Base-by-base conservation (phyloP, 345 rosid species). In the Moricandia arvensis region DNA sequence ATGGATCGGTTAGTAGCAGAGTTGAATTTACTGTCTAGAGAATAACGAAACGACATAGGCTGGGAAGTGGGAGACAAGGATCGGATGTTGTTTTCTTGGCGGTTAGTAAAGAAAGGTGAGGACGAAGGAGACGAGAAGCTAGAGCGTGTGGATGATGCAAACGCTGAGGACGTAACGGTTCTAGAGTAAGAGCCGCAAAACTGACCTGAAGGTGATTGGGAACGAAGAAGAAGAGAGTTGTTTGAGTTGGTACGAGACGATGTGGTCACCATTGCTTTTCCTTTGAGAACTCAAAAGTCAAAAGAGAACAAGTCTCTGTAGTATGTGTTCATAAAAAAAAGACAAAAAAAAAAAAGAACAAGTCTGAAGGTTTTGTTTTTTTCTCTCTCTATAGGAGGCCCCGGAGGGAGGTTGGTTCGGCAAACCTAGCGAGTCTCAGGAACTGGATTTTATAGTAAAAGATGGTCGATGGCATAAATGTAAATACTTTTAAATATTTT, bases 1-100 rank as follows among this genome's bases (percentile, higher is more conserved):
- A 81, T 80, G 2, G 95, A 87, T 35, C 84, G 76, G 38, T 65
- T 82, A 0, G 87, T 85, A 5, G 90, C 85, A 0, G 71, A 76
- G 6, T 83, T 80, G 53, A 86, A 74, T 78, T 69, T 78, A 37
- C 29, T 69, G 15, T 74, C 79, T 11, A 79, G 73, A 1, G 79
- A 63, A 12, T 31, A 74, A 0, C 82, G 72, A 45, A 75, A 66
- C 34, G 75, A 30, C 35, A 47, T 51, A 34, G 82, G 64, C 4
- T 64, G 58, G 6, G 43, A 37, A 15, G 47, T 74, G 57, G 79
- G 82, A 0, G 82, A 79, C 0, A 79, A 61, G 33, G 82, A 74
- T 66, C 82, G 31, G 61, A n/a, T 47, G 54, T 18, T 68, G 26
- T 31, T 51, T 67, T 62, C 78, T 68, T n/a, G n/a, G n/a, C n/a